A percentile compares a stretch with the other conserved stretches of the same genome.
phyloP scores from a whole-genome alignment of 306 rosid genomes.

The Quercus robur region DNA sequence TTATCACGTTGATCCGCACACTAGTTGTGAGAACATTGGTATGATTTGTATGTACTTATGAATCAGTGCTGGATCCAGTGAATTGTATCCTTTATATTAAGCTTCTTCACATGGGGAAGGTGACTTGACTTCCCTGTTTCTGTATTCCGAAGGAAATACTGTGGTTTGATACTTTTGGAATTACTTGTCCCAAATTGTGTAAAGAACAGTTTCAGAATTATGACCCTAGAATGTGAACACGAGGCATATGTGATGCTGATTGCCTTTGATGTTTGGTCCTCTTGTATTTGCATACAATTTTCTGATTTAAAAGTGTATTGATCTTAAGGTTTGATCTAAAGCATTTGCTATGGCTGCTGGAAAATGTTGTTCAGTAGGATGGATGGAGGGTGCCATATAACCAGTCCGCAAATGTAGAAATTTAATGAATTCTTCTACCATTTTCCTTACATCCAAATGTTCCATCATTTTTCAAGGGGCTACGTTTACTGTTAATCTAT shows the following conservation, averaged over 20 bases:
- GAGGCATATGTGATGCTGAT: conserved; percentile 14
- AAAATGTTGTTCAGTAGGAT: not conserved
- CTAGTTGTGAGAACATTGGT: conserved; percentile 22
- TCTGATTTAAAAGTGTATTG: not conserved
- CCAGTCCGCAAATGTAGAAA: not conserved
- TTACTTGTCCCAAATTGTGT: conserved; percentile 49
- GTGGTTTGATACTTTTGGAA: conserved; percentile 22
- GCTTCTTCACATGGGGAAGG: conserved; percentile 34
- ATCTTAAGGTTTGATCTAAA: not conserved
- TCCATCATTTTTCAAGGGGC: no score
- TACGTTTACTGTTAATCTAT: no score
- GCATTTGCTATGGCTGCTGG: no score
- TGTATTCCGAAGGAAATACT: conserved; percentile 36
- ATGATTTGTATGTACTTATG: conserved; percentile 37
- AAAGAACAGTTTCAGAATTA: conserved; percentile 31
- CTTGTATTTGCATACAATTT: not conserved
- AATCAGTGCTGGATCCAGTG: conserved; percentile 38
- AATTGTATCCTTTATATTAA: conserved; percentile 31
- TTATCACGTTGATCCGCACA: conserved; percentile 29
- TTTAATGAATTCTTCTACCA: not conserved
- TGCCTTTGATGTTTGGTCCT: not conserved
- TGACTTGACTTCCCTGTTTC: conserved; percentile 26
- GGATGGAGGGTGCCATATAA: not conserved
- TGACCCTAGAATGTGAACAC: conserved; percentile 24
- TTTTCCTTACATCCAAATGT: no score